Evolutionary conservation across 2,329 filamentous ascomycete species (phyloP).

Genomic region (Botryotinia convoluta): DNA sequence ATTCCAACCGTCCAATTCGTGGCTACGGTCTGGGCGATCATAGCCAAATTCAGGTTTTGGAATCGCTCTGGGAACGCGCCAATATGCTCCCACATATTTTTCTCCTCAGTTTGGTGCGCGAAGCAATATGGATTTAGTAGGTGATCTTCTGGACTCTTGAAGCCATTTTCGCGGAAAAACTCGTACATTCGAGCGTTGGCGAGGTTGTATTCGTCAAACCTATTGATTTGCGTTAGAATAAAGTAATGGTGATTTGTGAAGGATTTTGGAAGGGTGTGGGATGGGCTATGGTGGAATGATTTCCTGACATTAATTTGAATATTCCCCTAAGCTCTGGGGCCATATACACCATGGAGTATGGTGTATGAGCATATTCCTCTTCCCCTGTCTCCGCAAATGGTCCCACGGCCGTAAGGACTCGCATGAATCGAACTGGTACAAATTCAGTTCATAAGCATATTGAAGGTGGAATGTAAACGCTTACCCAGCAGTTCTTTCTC

Average conservation of each 20-base stretch:
- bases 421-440: constrained; percentile 31
- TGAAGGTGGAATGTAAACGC: neutral
- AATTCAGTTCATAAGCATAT: neutral
- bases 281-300: neutral
- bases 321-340: constrained; percentile 23
- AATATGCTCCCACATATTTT: constrained; percentile 35
- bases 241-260: neutral
- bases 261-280: too few relatives aligned
- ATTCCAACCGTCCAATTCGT: constrained; percentile 22
- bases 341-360: constrained; percentile 29
- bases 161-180: constrained; percentile 30
- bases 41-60: constrained; percentile 35
- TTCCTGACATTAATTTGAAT: constrained; percentile 23
- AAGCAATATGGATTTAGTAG: constrained; percentile 35
- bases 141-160: constrained; percentile 26
- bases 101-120: constrained; percentile 30
- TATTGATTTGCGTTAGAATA: constrained; percentile 11
- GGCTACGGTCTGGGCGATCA: constrained; percentile 27
- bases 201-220: constrained; percentile 30
- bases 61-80: constrained; percentile 31
- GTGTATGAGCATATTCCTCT: constrained; percentile 31
- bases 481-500: constrained; percentile 32
- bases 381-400: constrained; percentile 28
- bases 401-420: constrained; percentile 23
- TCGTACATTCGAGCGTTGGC: constrained; percentile 27